Evolutionary conservation across 371 early-diverging fungal species (phyloP).

Genomic region (Smittium mucronatum): DNA sequence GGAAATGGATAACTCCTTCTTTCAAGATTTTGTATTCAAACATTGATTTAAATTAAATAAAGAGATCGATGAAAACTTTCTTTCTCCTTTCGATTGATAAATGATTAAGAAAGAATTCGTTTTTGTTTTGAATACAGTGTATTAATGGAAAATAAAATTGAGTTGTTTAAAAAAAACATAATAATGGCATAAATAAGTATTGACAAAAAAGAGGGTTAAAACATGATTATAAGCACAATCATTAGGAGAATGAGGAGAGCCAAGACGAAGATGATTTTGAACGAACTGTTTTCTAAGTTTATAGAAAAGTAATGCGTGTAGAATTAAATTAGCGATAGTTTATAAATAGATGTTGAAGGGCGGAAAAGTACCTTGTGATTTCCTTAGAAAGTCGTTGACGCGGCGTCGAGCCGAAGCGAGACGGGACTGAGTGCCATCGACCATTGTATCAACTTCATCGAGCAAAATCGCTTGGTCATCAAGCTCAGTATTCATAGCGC

Average conservation of each 20-base stretch:
- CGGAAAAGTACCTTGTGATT: background rate
- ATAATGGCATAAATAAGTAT: too few relatives aligned
- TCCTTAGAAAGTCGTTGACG: conserved; percentile 31
- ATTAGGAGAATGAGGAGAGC: conserved; percentile 33
- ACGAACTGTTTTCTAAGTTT: conserved; percentile 17
- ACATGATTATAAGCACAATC: conserved; percentile 25
- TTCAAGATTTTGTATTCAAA: background rate
- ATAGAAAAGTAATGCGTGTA: too few relatives aligned
- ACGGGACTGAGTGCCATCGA: conserved; percentile 39
- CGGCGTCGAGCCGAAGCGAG: conserved; percentile 37
- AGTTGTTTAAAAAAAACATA: too few relatives aligned
- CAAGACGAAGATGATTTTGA: conserved; percentile 17
- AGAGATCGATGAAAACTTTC: background rate
- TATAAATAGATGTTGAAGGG: too few relatives aligned
- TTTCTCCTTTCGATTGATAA: too few relatives aligned
- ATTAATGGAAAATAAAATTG: too few relatives aligned
- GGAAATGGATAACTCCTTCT: conserved; percentile 8
- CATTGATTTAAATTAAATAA: background rate
- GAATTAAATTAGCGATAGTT: too few relatives aligned
- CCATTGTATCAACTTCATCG: conserved; percentile 33
- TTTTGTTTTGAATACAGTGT: too few relatives aligned
- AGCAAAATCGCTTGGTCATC: conserved; percentile 37
- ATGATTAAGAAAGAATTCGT: too few relatives aligned
- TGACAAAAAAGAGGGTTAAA: too few relatives aligned
- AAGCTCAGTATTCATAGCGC: conserved; percentile 47